phyloP scores from a whole-genome alignment of 805 yeast species.

The Saturnispora gosingensis region DNA sequence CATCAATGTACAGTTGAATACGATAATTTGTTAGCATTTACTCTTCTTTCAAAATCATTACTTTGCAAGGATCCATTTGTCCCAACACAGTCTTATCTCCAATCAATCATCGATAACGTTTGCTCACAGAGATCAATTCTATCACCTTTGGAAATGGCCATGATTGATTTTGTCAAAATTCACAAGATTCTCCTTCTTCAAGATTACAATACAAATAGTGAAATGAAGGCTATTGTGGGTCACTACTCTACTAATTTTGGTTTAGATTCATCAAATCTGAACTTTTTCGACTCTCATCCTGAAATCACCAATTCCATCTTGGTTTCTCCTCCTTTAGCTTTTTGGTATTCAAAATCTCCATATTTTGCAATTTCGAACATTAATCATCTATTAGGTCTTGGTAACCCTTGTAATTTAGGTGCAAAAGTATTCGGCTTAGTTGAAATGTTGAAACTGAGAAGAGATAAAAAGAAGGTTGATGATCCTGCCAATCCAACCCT shows the following conservation, averaged over 20 bases:
- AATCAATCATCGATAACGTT: slow-evolving; percentile 71
- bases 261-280: slow-evolving; percentile 51
- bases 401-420: slow-evolving; percentile 66
- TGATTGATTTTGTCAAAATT: slow-evolving; percentile 53
- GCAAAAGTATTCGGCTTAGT: slow-evolving; percentile 66
- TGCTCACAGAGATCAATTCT: slow-evolving; percentile 54
- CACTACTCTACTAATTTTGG: slow-evolving; percentile 62
- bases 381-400: slow-evolving; percentile 68
- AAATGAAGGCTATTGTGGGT: slow-evolving; percentile 48
- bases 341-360: slow-evolving; percentile 71
- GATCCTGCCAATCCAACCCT: slow-evolving; percentile 18
- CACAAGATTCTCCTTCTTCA: slow-evolving; percentile 60
- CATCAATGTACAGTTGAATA: slow-evolving; percentile 84
- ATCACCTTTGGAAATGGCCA: slow-evolving; percentile 50
- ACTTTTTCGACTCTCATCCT: slow-evolving; percentile 41
- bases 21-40: slow-evolving; percentile 66
- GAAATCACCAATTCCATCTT: slow-evolving; percentile 32
- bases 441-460: slow-evolving; percentile 61
- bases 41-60: slow-evolving; percentile 70
- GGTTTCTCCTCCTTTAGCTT: slow-evolving; percentile 27
- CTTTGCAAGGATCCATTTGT: slow-evolving; percentile 76
- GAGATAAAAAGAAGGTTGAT: slow-evolving; percentile 50
- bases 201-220: slow-evolving; percentile 45
- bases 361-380: slow-evolving; percentile 70
- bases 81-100: slow-evolving; percentile 70